phyloP scores from a whole-genome alignment of 106 monocot species.

The Dendrobium catenatum region DNA sequence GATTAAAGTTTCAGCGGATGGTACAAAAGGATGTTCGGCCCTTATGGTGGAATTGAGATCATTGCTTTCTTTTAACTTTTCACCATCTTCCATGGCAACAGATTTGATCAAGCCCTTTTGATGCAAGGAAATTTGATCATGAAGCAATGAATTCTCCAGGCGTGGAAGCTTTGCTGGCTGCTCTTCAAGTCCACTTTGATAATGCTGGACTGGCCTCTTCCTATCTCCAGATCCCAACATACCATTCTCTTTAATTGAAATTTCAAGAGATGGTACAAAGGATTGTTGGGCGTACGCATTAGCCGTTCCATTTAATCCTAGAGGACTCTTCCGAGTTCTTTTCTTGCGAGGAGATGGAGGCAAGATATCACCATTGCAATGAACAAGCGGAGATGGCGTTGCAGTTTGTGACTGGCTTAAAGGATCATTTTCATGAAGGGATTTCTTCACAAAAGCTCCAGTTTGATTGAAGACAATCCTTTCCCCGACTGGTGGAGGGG shows the following conservation, averaged over 20 bases:
- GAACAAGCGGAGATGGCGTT: conserved; percentile 3
- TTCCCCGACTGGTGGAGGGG: conserved; percentile 9
- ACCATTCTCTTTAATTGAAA: conserved; percentile 25
- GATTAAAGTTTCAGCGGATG: not conserved
- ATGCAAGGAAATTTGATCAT: conserved; percentile 7
- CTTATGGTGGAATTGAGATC: conserved; percentile 11
- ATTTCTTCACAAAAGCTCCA: conserved; percentile 11
- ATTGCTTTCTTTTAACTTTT: conserved; percentile 11
- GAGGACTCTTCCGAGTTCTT: conserved; percentile 24
- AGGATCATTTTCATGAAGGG: conserved; percentile 2
- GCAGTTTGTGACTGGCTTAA: not conserved
- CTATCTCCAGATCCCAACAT: conserved; percentile 15
- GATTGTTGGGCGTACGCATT: not conserved
- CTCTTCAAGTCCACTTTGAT: conserved; percentile 18
- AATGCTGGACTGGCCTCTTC: conserved; percentile 19
- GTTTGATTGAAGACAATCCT: not conserved
- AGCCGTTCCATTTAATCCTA: conserved; percentile 21
- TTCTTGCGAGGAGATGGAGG: conserved; percentile 40
- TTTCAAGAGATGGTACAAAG: not conserved
- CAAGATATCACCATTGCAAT: conserved; percentile 35
- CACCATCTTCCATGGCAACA: conserved; percentile 7
- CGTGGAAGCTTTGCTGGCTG: conserved; percentile 17
- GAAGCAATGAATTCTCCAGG: conserved; percentile 5
- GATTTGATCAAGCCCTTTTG: not conserved
- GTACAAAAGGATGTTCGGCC: conserved; percentile 4